phyloP scores from a whole-genome alignment of 1,284 basidiomycete genomes.

The Trichosporon faecale region DNA sequence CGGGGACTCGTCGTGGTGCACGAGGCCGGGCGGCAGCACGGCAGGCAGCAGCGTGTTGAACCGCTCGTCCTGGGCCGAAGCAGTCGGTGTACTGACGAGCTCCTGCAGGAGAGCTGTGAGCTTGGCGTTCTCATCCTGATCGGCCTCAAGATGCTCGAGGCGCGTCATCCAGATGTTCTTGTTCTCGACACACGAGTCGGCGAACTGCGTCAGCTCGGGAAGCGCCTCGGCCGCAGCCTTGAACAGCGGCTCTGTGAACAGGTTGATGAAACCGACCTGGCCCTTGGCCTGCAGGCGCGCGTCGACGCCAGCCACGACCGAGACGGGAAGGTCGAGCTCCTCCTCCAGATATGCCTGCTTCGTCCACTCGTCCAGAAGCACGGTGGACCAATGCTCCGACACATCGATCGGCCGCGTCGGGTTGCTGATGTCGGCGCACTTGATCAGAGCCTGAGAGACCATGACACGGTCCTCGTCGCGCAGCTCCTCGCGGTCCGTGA shows the following conservation, averaged over 20 bases:
- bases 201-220: conserved; percentile 66
- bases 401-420: conserved; percentile 86
- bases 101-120: conserved; percentile 18
- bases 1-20: conserved; percentile 23
- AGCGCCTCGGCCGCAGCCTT: conserved; percentile 68
- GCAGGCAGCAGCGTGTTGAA: conserved; percentile 53
- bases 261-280: conserved; percentile 84
- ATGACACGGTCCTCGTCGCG: conserved; percentile 60
- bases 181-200: conserved; percentile 64
- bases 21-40: conserved; percentile 42
- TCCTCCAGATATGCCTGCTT: conserved; percentile 78
- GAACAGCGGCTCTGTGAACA: conserved; percentile 77
- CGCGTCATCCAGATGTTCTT: conserved; percentile 64
- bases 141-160: conserved; percentile 52
- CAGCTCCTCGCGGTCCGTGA: conserved; percentile 16
- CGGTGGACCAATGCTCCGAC: conserved; percentile 84
- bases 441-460: conserved; percentile 85
- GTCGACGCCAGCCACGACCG: conserved; percentile 62
- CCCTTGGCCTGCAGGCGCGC: conserved; percentile 69
- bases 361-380: conserved; percentile 82
- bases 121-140: conserved; percentile 16
- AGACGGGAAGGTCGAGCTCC: conserved; percentile 70
- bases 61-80: conserved; percentile 41
- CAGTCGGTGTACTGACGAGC: conserved; percentile 34
- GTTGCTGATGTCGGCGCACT: conserved; percentile 95